phyloP scores from a whole-genome alignment of 78 protist genomes.

The Dictyostelium intermedium region DNA sequence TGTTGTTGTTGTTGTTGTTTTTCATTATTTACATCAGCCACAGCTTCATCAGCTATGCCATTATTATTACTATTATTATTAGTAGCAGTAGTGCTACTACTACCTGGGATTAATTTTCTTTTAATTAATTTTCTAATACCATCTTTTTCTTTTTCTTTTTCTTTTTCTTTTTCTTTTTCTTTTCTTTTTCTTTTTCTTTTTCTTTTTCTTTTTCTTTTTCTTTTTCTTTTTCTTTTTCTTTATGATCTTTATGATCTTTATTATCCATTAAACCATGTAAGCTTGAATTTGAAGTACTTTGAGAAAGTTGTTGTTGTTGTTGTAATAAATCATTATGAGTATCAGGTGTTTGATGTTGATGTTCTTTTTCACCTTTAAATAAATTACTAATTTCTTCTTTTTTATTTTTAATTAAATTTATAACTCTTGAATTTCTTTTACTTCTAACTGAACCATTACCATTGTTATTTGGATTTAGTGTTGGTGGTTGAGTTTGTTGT shows the following conservation, averaged over 20 bases:
- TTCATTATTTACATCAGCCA: neutral
- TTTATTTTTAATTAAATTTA: constrained; percentile 45
- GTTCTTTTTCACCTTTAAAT: neutral
- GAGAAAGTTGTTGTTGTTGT: neutral
- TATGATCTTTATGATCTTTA: neutral
- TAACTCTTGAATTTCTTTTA: constrained; percentile 61
- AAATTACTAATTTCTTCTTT: constrained; percentile 49
- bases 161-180: neutral
- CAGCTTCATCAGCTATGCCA: neutral
- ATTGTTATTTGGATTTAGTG: neutral
- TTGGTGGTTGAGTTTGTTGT: neutral
- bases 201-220: too few relatives aligned
- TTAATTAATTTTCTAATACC: constrained; percentile 41
- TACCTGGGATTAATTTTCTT: constrained; percentile 16
- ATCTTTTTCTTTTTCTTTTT: neutral
- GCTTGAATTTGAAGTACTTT: neutral
- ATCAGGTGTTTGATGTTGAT: neutral
- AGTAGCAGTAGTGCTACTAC: neutral
- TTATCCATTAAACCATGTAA: neutral
- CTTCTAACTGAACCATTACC: neutral
- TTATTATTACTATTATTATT: constrained; percentile 1
- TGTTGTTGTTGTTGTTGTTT: neutral
- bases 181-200: neutral
- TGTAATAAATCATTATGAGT: neutral
- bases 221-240: neutral